These are phyloP conservation scores for Phytophthora gonapodyides DNA, from an alignment of 352 stramenopile genomes.

Conservation along the genomic window DNA sequence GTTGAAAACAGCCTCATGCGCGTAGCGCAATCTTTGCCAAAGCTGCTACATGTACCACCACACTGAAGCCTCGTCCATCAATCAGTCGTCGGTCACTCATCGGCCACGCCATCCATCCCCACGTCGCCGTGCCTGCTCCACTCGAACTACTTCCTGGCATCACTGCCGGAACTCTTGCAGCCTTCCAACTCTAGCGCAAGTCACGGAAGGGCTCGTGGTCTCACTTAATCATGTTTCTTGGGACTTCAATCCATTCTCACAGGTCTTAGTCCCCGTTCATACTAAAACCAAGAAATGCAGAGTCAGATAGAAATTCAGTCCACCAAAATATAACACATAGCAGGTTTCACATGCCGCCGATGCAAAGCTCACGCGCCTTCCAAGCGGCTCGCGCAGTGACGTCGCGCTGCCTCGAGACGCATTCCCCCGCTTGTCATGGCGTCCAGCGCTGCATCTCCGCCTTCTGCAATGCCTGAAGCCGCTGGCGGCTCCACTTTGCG, in stretches of 20 bases:
- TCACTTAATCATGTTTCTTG: no score
- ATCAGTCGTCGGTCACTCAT: no score
- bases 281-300: slow-evolving; percentile 5
- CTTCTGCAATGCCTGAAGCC: not conserved
- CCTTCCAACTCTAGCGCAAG: no score
- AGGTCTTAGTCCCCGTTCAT: not conserved
- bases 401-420: slow-evolving; percentile 1
- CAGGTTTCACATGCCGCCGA: not conserved
- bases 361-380: slow-evolving; percentile 14
- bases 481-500: slow-evolving; percentile 2
- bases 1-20: no score
- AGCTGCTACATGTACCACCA: no score
- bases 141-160: no score
- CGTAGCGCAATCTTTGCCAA: no score
- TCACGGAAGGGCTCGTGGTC: no score
- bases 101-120: no score
- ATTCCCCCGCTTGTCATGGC: slow-evolving; percentile 3
- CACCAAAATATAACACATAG: slow-evolving; percentile 1
- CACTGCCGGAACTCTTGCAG: no score
- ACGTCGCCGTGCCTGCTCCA: no score
- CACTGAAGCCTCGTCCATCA: no score
- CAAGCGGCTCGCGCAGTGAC: slow-evolving; percentile 7
- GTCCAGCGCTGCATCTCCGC: not conserved
- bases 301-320: slow-evolving; percentile 9
- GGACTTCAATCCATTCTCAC: slow-evolving; percentile 1